phyloP scores from a whole-genome alignment of 2,329 filamentous ascomycete species.

The Aspergillus spinulosporus region DNA sequence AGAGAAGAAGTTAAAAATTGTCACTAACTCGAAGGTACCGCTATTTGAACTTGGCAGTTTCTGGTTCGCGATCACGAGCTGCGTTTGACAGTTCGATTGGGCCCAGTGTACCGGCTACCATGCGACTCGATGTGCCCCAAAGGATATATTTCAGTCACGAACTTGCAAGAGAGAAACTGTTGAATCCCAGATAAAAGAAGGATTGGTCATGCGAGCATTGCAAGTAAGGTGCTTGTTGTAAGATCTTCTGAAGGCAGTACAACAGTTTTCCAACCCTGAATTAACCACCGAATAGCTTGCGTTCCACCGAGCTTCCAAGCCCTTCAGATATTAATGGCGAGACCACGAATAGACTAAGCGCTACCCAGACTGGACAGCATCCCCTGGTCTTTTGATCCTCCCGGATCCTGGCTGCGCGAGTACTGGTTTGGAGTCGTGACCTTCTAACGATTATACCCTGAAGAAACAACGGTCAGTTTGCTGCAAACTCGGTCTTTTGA shows the following conservation, averaged over 20 bases:
- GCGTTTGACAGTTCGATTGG: slow-evolving; percentile 7
- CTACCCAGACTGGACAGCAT: neutral
- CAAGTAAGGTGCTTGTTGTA: neutral
- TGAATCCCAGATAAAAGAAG: neutral
- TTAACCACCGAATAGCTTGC: neutral
- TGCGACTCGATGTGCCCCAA: neutral
- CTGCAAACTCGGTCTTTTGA: neutral
- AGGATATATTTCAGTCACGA: neutral
- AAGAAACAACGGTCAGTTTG: slow-evolving; percentile 12
- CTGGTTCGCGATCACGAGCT: slow-evolving; percentile 16
- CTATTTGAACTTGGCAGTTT: slow-evolving; percentile 18
- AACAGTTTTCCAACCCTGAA: neutral
- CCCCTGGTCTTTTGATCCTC: neutral
- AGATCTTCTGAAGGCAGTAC: slow-evolving; percentile 2
- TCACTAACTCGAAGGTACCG: slow-evolving; percentile 23
- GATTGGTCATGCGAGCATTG: neutral
- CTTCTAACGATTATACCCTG: neutral
- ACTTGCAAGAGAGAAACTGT: no score
- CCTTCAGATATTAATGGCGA: neutral
- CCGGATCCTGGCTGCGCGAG: neutral
- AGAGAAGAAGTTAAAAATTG: slow-evolving; percentile 12
- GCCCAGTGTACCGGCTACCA: neutral
- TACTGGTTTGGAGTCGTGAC: neutral
- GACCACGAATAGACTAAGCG: neutral
- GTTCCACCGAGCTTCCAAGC: neutral